A percentile compares a stretch with the other conserved stretches of the same genome.
These are phyloP conservation scores for Trichocladium antarcticum DNA, from an alignment of 495 filamentous ascomycete species.

Conservation along the genomic window DNA sequence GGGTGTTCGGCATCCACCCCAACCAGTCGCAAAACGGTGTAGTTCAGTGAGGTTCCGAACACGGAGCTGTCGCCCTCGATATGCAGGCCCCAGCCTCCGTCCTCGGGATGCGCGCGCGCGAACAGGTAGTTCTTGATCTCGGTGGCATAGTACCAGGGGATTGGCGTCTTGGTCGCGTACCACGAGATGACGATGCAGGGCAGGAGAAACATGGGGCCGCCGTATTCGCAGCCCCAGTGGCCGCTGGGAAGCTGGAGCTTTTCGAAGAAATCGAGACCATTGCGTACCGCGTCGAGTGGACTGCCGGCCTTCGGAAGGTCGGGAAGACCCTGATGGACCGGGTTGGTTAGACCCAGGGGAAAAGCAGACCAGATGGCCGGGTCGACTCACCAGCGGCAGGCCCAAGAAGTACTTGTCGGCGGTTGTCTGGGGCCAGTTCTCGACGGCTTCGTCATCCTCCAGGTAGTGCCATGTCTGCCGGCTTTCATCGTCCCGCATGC, in stretches of 20 bases:
- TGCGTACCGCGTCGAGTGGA: slow-evolving; percentile 64
- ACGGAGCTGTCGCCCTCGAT: slow-evolving; percentile 91
- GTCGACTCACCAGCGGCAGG: slow-evolving; percentile 40
- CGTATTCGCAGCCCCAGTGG: slow-evolving; percentile 96
- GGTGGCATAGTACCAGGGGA: slow-evolving; percentile 66
- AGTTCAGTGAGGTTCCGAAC: slow-evolving; percentile 85
- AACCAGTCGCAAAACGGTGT: slow-evolving; percentile 71
- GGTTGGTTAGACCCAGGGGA: neutral
- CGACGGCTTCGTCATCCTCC: slow-evolving; percentile 57
- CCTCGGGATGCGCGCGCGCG: slow-evolving; percentile 70
- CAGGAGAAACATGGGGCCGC: slow-evolving; percentile 76
- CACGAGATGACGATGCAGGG: slow-evolving; percentile 78
- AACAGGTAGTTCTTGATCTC: slow-evolving; percentile 94
- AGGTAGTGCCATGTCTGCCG: slow-evolving; percentile 92
- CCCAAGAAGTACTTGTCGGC: slow-evolving; percentile 82
- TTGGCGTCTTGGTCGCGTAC: slow-evolving; percentile 81
- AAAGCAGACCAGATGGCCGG: neutral
- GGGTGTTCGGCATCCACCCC: slow-evolving; percentile 81
- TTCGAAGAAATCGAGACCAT: slow-evolving; percentile 82
- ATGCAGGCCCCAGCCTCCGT: slow-evolving; percentile 95
- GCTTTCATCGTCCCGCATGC: slow-evolving; percentile 69
- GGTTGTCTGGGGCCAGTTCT: slow-evolving; percentile 71
- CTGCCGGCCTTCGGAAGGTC: slow-evolving; percentile 57
- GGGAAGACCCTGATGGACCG: slow-evolving; percentile 50
- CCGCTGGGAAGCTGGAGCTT: slow-evolving; percentile 78